Evolutionary conservation across 495 filamentous ascomycete species (phyloP), one percentile per base, ranked within the genome.

Genomic region (Daldinia vernicosa): DNA sequence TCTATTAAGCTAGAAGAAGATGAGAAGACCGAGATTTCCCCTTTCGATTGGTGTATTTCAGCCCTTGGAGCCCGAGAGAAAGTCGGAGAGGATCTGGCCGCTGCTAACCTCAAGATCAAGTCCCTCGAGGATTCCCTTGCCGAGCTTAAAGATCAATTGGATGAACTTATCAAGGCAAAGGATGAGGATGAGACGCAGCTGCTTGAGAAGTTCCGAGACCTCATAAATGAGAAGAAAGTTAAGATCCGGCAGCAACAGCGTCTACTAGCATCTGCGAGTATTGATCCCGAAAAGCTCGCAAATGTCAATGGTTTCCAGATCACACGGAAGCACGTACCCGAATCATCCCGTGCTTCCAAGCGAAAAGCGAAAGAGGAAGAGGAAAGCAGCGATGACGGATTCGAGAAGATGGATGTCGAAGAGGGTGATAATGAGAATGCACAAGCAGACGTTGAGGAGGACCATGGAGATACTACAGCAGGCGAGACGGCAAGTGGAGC

Each of bases 211-310:
- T 93, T 93, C 61, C 84, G 84, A 35, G 83, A 86, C 19, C 77
- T 96, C 1, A 78, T 97, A 0, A 97, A 97, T 69, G 89, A 90
- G 72, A 97, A 97, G 80, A 97, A 97, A 78, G 82, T 92, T n/a
- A 96, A 95, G 79, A 95, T 97, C 24, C 82, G 93, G 30, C 90
- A 95, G 67, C 92, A 95, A 76, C 90, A 93, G 67, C 85, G 89
- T 19, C 71, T 94, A 8, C 77, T 95, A 5, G 85, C 84, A 15
- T 81, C 83, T n/a, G 86, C 88, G 6, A 88, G 85, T 39, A 77
- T 87, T 8, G 87, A 91, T 74, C 77, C 83, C 0, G 73, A 78
- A 1, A 83, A 71, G 53, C 80, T 77, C 6, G 74, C 69, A 37
- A 72, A 75, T 1, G 61, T 69, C 57, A 30, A 50, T 26, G 58